These are phyloP conservation scores for Sabuloglossum arenarium DNA, from an alignment of 495 filamentous ascomycete species.

Conservation along the genomic window DNA sequence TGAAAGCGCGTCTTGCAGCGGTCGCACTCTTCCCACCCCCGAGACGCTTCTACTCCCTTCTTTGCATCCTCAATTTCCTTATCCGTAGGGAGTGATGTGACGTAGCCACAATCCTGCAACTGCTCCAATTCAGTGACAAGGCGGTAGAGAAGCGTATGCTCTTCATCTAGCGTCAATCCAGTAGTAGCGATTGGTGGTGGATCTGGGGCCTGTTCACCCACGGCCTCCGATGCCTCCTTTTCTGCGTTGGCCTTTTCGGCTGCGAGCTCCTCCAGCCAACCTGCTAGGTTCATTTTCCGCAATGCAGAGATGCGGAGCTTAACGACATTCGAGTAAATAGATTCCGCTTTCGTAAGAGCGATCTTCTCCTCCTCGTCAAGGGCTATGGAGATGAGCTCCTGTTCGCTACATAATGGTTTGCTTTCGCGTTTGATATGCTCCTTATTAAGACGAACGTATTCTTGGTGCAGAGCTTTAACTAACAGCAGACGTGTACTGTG, in stretches of 20 bases:
- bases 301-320: slow-evolving; percentile 55
- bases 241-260: slow-evolving; percentile 23
- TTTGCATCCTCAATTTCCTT: slow-evolving; percentile 39
- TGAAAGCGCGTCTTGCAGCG: slow-evolving; percentile 74
- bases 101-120: slow-evolving; percentile 52
- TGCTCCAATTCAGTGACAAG: slow-evolving; percentile 37
- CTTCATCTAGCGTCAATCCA: slow-evolving; percentile 41
- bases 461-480: slow-evolving; percentile 50
- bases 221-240: slow-evolving; percentile 8
- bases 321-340: slow-evolving; percentile 63
- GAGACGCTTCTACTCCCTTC: slow-evolving; percentile 38
- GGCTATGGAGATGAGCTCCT: slow-evolving; percentile 55
- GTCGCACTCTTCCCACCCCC: slow-evolving; percentile 74
- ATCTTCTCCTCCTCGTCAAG: slow-evolving; percentile 70
- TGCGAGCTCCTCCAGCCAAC: slow-evolving; percentile 34
- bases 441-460: slow-evolving; percentile 50
- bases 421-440: slow-evolving; percentile 28
- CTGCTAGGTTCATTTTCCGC: slow-evolving; percentile 43
- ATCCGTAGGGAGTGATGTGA: slow-evolving; percentile 37
- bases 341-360: slow-evolving; percentile 38
- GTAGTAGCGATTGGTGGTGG: slow-evolving; percentile 30
- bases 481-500: slow-evolving; percentile 47
- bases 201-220: slow-evolving; percentile 4
- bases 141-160: slow-evolving; percentile 37
- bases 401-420: slow-evolving; percentile 36